A percentile compares a stretch with the other conserved stretches of the same genome.
phyloP scores from a whole-genome alignment of 352 stramenopile genomes.

The Blastocystis sp. region DNA sequence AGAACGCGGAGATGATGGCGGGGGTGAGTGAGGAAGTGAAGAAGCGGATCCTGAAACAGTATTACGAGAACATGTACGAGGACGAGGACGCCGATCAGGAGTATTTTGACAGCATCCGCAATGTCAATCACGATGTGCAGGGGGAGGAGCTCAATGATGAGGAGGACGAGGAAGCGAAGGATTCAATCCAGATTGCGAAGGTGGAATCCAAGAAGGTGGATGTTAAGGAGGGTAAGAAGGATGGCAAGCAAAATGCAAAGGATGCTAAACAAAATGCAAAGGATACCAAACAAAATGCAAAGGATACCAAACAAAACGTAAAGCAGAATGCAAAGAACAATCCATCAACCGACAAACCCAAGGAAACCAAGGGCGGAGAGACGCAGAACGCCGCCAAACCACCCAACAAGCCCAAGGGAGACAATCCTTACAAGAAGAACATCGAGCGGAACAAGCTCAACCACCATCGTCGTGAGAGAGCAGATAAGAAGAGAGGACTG shows the following conservation, averaged over 20 bases:
- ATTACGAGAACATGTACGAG: constrained; percentile 18
- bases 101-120: background rate
- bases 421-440: constrained; percentile 32
- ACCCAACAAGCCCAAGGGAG: background rate
- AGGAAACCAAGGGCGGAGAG: background rate
- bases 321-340: background rate
- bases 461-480: constrained; percentile 1
- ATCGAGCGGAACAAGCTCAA: constrained; percentile 48
- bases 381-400: background rate
- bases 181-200: background rate
- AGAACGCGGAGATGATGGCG: constrained; percentile 10
- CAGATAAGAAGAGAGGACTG: constrained; percentile 28
- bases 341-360: background rate
- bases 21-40: background rate
- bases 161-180: background rate
- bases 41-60: background rate
- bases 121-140: background rate
- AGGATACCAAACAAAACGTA: background rate
- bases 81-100: constrained; percentile 15
- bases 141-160: background rate
- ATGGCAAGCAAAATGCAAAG: background rate
- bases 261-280: background rate
- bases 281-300: background rate
- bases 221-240: background rate
- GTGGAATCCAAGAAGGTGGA: background rate